phyloP scores from a whole-genome alignment of 1,284 basidiomycete genomes.

The Fomes fomentarius region DNA sequence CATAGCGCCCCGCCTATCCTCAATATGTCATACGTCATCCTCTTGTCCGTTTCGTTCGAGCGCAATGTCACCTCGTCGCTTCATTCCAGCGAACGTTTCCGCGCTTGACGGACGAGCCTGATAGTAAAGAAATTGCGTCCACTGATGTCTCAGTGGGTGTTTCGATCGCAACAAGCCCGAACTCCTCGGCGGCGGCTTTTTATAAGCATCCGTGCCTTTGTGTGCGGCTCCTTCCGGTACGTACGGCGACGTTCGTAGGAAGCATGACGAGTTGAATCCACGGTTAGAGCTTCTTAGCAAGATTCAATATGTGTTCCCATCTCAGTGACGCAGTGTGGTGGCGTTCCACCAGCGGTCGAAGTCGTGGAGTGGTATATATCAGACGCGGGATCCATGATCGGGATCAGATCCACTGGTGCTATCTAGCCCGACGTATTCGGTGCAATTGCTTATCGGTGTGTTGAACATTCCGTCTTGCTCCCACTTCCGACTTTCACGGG shows the following conservation, averaged over 20 bases:
- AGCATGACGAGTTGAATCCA: neutral
- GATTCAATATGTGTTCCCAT: neutral
- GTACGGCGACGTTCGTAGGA: neutral
- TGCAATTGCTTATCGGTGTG: no score
- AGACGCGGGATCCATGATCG: no score
- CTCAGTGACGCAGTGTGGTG: neutral
- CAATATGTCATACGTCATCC: conserved; percentile 1
- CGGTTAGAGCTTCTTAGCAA: neutral
- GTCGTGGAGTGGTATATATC: neutral
- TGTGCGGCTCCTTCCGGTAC: neutral
- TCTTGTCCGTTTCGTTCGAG: neutral
- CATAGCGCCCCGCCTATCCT: no score
- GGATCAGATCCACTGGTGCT: no score
- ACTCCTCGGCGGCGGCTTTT: neutral
- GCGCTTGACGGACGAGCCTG: no score
- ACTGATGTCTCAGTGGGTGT: no score
- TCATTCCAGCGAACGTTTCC: no score
- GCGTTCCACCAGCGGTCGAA: neutral
- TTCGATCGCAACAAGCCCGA: no score
- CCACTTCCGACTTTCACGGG: no score
- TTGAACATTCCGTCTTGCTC: no score
- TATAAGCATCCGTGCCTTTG: neutral
- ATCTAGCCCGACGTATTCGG: no score
- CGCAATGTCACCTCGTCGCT: neutral
- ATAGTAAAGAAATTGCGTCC: no score